Conservation (phyloP, 1,139 yeast species). For the Maudiozyma humilis region DNA sequence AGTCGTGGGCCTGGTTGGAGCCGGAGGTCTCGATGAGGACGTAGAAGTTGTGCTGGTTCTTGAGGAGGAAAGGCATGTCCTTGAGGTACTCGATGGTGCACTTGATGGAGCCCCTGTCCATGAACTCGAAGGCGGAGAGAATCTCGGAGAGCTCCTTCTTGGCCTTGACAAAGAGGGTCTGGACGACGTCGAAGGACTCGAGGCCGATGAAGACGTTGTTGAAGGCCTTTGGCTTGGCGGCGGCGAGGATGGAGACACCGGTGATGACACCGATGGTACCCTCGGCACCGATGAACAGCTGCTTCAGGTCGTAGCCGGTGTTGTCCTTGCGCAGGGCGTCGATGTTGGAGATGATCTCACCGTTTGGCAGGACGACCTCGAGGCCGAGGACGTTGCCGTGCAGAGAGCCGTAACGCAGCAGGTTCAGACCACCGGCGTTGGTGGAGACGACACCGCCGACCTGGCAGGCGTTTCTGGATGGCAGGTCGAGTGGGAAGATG, state of each 20-base stretch:
- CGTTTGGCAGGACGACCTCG: constrained; percentile 90
- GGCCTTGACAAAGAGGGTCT: constrained; percentile 70
- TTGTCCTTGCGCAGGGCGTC: constrained; percentile 83
- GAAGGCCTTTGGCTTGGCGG: constrained; percentile 79
- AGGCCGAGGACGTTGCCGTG: constrained; percentile 88
- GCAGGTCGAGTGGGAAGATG: constrained; percentile 87
- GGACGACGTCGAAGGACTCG: constrained; percentile 72
- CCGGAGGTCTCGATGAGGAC: constrained; percentile 91
- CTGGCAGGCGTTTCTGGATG: constrained; percentile 95
- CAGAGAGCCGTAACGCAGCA: constrained; percentile 81
- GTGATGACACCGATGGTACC: constrained; percentile 88
- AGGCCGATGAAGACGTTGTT: constrained; percentile 88
- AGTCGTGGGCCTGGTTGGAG: constrained; percentile 78
- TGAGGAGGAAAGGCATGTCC: constrained; percentile 61
- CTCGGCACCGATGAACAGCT: constrained; percentile 84
- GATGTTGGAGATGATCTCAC: constrained; percentile 71
- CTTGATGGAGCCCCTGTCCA: constrained; percentile 72
- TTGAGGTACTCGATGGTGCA: constrained; percentile 52
- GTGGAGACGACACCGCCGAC: constrained; percentile 95
- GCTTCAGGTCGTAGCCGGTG: constrained; percentile 89
- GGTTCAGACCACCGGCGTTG: constrained; percentile 89
- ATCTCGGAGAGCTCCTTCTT: constrained; percentile 74
- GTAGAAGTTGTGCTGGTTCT: constrained; percentile 74
- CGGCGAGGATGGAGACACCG: constrained; percentile 82
- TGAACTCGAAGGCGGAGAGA: constrained; percentile 86